A percentile compares a stretch with the other conserved stretches of the same genome.
These are phyloP conservation scores for Gremmenia infestans DNA, from an alignment of 2,329 filamentous ascomycete species.

Conservation along the genomic window DNA sequence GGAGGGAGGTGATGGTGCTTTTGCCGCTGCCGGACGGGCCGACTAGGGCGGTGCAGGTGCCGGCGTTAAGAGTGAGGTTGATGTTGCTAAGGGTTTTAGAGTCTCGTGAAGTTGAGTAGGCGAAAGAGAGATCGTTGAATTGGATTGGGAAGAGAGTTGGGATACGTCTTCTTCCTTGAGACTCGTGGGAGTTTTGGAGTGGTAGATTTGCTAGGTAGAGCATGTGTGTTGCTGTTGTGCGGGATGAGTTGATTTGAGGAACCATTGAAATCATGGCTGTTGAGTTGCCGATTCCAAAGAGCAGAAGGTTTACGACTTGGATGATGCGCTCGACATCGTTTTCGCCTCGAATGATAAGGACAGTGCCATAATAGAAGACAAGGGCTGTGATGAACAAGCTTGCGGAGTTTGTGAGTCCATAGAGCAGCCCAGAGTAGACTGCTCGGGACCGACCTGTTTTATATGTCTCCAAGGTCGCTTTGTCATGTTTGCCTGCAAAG, in stretches of 20 bases:
- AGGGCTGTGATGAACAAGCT: conserved; percentile 69
- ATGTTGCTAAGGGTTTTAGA: conserved; percentile 56
- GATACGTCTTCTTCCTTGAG: conserved; percentile 44
- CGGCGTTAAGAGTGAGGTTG: conserved; percentile 58
- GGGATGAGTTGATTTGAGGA: conserved; percentile 73
- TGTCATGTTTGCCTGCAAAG: conserved; percentile 60
- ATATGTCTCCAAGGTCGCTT: conserved; percentile 48
- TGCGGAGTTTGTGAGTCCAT: conserved; percentile 70
- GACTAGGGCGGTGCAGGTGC: conserved; percentile 71
- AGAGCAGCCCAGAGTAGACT: conserved; percentile 63
- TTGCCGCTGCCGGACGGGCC: conserved; percentile 88
- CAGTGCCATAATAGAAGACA: conserved; percentile 77
- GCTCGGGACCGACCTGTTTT: conserved; percentile 61
- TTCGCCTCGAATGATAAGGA: conserved; percentile 50
- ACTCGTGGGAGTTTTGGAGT: conserved; percentile 18
- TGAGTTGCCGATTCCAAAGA: conserved; percentile 76
- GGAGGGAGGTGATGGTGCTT: conserved; percentile 71
- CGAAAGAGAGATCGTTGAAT: conserved; percentile 61
- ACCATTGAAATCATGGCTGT: conserved; percentile 67
- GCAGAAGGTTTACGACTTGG: conserved; percentile 72
- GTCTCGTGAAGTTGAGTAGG: conserved; percentile 58
- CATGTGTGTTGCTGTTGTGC: conserved; percentile 67
- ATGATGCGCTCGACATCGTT: conserved; percentile 56
- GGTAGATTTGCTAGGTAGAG: conserved; percentile 64
- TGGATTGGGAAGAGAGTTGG: conserved; percentile 39